These are phyloP conservation scores for Saccharomyces eubayanus DNA, from an alignment of 805 yeast genomes.

Conservation along the genomic window DNA sequence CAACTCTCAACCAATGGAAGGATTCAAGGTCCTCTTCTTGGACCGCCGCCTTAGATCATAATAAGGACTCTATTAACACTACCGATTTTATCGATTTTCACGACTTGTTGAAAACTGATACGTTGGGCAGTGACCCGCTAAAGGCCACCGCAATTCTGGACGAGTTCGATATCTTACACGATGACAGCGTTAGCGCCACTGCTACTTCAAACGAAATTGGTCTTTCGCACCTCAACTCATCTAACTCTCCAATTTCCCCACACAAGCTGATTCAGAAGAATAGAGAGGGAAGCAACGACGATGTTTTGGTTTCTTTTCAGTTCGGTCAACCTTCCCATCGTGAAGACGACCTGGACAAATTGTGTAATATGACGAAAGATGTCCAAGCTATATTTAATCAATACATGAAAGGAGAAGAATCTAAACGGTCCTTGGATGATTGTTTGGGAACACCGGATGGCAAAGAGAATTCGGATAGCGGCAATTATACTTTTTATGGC, in stretches of 20 bases:
- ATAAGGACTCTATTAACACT: neutral
- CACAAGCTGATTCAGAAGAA: neutral
- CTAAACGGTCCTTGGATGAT: neutral
- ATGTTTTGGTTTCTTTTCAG: neutral
- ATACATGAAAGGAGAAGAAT: constrained; percentile 9
- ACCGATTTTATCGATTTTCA: neutral
- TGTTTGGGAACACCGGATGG: neutral
- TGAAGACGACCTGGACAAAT: constrained; percentile 1
- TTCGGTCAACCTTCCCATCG: neutral
- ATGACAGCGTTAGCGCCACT: neutral
- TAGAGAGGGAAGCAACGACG: neutral
- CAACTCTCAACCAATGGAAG: neutral
- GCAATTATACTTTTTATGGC: constrained; percentile 23
- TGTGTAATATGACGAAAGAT: constrained; percentile 6
- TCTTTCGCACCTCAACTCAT: neutral
- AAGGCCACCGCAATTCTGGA: neutral
- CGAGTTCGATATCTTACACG: neutral
- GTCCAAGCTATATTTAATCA: constrained; percentile 10
- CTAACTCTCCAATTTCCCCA: neutral
- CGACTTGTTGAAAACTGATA: neutral
- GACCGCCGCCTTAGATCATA: neutral
- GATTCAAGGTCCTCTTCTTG: neutral
- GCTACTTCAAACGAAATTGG: neutral
- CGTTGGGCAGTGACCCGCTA: neutral
- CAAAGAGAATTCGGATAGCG: constrained; percentile 2